Evolutionary conservation across 805 yeast species (phyloP), one percentile per base, ranked within the genome.

Genomic region (Suhomyces tanzawaensis): DNA sequence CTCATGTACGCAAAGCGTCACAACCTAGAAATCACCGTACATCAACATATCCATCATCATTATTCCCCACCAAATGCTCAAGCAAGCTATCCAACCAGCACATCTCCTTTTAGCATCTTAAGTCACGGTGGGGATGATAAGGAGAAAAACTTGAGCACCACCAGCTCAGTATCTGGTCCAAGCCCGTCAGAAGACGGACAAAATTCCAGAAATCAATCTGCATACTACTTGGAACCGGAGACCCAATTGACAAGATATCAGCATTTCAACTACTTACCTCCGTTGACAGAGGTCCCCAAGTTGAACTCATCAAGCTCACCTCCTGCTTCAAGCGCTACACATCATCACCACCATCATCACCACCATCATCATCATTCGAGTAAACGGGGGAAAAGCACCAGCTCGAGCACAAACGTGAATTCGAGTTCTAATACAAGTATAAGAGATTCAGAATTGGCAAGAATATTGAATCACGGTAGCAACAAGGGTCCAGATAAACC

Each of bases 31-130:
- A 70, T 88, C 11, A 81, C 88, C 3, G 76, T 88, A 15, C 95
- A 88, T 60, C 95, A 88, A 57, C 95, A 86, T 58, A 80, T 84
- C 32, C 91, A 85, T 58, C 86, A 86, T 55, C 89, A 85, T 59
- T 82, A 83, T 58, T 69, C 72, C 6, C 43, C 32, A 18, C 39
- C 22, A 15, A 28, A 27, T 19, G 14, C 4, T 25, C 11, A 6
- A 7, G 14, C 28, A 25, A 32, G 5, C 7, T n/a, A n/a, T n/a
- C n/a, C n/a, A n/a, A n/a, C n/a, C n/a, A 21, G 18, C 7, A 18
- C 33, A 3, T 31, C 36, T 4, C 35, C 40, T 5, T 64, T 3
- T 47, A 48, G 30, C 12, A 21, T 29, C 6, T 24, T 38, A 25
- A 26, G 25, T 23, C 36, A 33, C 23, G 13, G 22, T n/a, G 13